Conservation (phyloP, 139 green algal species). For the Chlorella sp. region DNA sequence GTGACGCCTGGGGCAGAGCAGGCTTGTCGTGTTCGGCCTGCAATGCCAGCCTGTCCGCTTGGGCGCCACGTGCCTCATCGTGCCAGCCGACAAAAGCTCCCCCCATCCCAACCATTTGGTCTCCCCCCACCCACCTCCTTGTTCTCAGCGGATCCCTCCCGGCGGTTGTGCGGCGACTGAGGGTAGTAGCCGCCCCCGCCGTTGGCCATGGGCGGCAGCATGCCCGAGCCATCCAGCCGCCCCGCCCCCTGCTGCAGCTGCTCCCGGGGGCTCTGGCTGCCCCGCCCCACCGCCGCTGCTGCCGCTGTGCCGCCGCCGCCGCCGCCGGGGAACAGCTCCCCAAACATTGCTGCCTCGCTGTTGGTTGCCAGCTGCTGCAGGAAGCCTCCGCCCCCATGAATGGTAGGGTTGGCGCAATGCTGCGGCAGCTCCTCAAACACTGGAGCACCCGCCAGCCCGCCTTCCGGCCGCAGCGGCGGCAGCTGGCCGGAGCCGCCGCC, state of each 20-base stretch:
- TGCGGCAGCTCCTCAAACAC: background rate
- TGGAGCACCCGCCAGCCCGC: background rate
- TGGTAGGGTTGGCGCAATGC: background rate
- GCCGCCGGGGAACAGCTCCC: background rate
- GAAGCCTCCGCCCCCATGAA: slow-evolving; percentile 2
- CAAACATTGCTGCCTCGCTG: slow-evolving; percentile 3
- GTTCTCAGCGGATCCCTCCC: slow-evolving; percentile 20
- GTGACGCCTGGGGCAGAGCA: no score
- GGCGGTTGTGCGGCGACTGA: background rate
- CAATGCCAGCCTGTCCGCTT: no score
- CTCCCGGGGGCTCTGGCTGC: background rate
- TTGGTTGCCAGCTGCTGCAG: background rate
- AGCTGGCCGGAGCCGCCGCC: slow-evolving; percentile 3
- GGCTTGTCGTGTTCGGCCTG: no score
- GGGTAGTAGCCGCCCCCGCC: background rate
- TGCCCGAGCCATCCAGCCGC: background rate
- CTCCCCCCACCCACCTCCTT: background rate
- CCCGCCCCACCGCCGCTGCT: background rate
- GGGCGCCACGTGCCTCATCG: no score
- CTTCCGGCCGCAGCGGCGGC: background rate
- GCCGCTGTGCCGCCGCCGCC: background rate
- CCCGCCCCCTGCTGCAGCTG: background rate
- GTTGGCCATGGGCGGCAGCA: background rate
- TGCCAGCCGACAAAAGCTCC: no score
- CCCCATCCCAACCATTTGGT: background rate